A percentile compares a stretch with the other conserved stretches of the same genome.
These are phyloP conservation scores for Casuarina glauca DNA, from an alignment of 306 rosid species.

Conservation along the genomic window DNA sequence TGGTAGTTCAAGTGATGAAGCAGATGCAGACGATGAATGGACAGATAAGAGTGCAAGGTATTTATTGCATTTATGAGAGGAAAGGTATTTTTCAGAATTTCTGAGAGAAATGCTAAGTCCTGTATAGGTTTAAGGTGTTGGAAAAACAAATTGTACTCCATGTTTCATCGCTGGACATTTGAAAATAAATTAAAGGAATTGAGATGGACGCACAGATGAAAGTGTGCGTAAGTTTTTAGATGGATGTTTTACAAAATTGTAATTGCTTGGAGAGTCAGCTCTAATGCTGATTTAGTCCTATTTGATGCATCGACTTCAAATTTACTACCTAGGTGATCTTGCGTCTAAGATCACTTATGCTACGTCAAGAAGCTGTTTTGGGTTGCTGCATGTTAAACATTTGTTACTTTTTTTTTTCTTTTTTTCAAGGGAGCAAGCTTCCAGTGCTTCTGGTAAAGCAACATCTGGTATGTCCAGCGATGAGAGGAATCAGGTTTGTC, in stretches of 20 bases:
- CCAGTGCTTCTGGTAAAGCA: slow-evolving; percentile 98
- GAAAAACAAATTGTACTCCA: neutral
- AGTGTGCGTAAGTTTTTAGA: neutral
- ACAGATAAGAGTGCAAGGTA: slow-evolving; percentile 94
- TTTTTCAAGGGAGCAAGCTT: slow-evolving; percentile 76
- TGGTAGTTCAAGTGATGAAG: slow-evolving; percentile 96
- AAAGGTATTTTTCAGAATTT: slow-evolving; percentile 18
- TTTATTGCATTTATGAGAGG: slow-evolving; percentile 4
- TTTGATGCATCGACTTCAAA: neutral
- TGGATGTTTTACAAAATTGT: neutral
- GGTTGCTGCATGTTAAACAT: neutral
- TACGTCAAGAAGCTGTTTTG: slow-evolving; percentile 1
- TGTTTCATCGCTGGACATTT: neutral
- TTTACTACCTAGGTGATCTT: neutral
- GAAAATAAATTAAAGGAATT: neutral
- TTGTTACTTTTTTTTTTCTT: slow-evolving; percentile 32
- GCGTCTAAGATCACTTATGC: slow-evolving; percentile 10
- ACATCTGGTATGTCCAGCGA: slow-evolving; percentile 97
- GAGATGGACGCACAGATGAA: neutral
- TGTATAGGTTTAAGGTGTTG: neutral
- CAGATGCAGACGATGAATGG: slow-evolving; percentile 99
- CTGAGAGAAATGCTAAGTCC: slow-evolving; percentile 1
- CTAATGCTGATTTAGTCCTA: neutral
- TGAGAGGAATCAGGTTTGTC: slow-evolving; percentile 83
- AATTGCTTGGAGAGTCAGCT: neutral